Base-by-base conservation (phyloP, 2,329 filamentous ascomycete species). In the Cercospora beticola region DNA sequence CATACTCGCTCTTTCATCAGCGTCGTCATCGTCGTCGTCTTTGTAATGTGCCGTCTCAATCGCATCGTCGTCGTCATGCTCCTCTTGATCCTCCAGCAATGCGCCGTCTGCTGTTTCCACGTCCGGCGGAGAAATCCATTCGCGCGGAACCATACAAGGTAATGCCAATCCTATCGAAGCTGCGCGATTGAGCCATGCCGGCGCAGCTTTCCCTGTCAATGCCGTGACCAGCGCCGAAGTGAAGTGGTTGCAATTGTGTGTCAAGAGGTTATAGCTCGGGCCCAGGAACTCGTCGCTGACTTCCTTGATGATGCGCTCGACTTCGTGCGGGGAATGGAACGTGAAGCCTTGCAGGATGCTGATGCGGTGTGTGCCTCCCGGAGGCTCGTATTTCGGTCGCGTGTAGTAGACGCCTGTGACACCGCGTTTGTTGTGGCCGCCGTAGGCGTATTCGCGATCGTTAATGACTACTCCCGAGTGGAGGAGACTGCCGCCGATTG, bases 191-290 rank as follows among this genome's bases (percentile, higher is more conserved):
- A 96, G 82, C 90, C 92, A 96, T 18, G 80, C 81, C 0, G 92
- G 92, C 0, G 90, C 91, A 0, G 88, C 82, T 57, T 87, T 86
- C 5, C 89, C 88, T 1, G 91, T 94, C 65, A 96, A 84, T 72
- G 87, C 87, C 77, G 90, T 84, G 79, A 91, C 93, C 18, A 96
- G 85, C 74, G 90, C 88, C 21, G 88, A 88, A 2, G 92, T 94
- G 78, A 96, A 96, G 78, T 96, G 92, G 78, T 96, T 96, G 85
- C 92, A 96, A 79, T 96, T 96, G 74, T 89, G 89, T 21, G 89
- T 93, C 56, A 96, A 84, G 14, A 96, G 86, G 76, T 95, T 94
- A 80, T 96, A 95, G 14, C 86, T 86, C 0, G 89, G 89, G 26
- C 92, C 92, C 66, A 89, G 85, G 75, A 95, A 96, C 73, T 89